Evolutionary conservation across 805 yeast species (phyloP), one percentile per base, ranked within the genome.

Genomic region (Candida silvicultrix): DNA sequence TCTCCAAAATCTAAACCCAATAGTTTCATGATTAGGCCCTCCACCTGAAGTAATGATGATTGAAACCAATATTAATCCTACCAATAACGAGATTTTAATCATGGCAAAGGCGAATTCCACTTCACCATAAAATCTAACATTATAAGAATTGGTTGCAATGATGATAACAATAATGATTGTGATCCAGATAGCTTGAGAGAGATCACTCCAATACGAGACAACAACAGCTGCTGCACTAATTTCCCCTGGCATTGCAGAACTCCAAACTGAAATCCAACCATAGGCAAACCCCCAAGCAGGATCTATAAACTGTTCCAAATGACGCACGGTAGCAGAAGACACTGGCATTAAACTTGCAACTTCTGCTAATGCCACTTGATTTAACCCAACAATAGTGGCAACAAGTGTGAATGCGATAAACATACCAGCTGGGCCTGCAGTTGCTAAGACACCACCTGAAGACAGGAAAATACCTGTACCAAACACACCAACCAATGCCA

Each of bases 11-110:
- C 60, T 63, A 52, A 67, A 65, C 5, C 62, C 60, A 66, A 49
- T 71, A 62, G 53, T 64, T 46, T 58, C 43, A 56, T 59, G 45
- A 23, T 56, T 63, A 46, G 85, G 85, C 28, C 77, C 83, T 46
- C 85, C 85, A 45, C 85, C 85, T 54, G 77, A 74, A 45, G 80
- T 78, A 45, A 80, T 75, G 36, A 76, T 70, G 56, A 76, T 66
- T 44, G 80, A 75, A 38, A 73, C 64, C 32, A 81, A 63, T 45
- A 81, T 78, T 51, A 81, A 67, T 23, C 87, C 86, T 20, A 77
- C 58, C 56, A 84, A 73, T n/a, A 84, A 73, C 40, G 80, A 50
- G 29, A 85, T 77, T 62, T 85, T 85, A 62, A 84, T 51, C 72
- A 35, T 64, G 11, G 51, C 67, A 50, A 83, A 74, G 81, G 85